Percentiles rank a stretch among this genome's conserved stretches.
These are phyloP conservation scores for Cryptococcus sp. DNA, from an alignment of 1,284 basidiomycete species.

Conservation along the genomic window DNA sequence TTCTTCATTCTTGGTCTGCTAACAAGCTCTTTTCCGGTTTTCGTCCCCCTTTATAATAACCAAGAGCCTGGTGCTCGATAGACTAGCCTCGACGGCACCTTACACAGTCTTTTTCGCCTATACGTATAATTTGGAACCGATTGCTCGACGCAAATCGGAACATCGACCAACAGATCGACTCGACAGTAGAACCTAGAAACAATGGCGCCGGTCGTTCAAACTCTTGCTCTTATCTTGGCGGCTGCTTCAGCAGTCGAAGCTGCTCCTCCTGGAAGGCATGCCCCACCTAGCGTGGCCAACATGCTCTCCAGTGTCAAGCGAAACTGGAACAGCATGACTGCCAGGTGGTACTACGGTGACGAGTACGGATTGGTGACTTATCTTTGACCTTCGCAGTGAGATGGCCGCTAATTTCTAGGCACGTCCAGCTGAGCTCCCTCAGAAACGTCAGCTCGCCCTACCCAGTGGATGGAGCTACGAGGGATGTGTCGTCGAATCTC, in stretches of 20 bases:
- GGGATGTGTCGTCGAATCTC: constrained; percentile 45
- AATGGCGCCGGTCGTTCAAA: constrained; percentile 38
- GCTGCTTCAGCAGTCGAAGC: constrained; percentile 23
- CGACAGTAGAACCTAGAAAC: constrained; percentile 2
- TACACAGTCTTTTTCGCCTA: not conserved
- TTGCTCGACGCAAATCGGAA: not conserved
- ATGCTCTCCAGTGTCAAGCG: constrained; percentile 26
- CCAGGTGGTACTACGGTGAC: constrained; percentile 36
- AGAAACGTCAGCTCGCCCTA: constrained; percentile 30
- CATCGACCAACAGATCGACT: not conserved
- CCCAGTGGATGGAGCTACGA: constrained; percentile 40
- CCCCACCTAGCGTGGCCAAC: constrained; percentile 31
- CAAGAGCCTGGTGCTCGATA: not conserved
- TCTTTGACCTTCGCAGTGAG: not conserved
- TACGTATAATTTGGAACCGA: not conserved
- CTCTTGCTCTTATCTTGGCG: constrained; percentile 25
- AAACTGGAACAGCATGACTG: constrained; percentile 18
- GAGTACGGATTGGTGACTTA: constrained; percentile 32
- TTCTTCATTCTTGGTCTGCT: not conserved
- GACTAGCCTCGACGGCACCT: not conserved
- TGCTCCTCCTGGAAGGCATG: constrained; percentile 37
- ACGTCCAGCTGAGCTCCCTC: constrained; percentile 27
- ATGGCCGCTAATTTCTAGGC: constrained; percentile 9
- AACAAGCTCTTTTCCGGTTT: not conserved
- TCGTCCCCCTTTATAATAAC: not conserved